A percentile compares a stretch with the other conserved stretches of the same genome.
Evolutionary conservation across 129 eudicot species (phyloP).

Genomic region (Logfia minima): DNA sequence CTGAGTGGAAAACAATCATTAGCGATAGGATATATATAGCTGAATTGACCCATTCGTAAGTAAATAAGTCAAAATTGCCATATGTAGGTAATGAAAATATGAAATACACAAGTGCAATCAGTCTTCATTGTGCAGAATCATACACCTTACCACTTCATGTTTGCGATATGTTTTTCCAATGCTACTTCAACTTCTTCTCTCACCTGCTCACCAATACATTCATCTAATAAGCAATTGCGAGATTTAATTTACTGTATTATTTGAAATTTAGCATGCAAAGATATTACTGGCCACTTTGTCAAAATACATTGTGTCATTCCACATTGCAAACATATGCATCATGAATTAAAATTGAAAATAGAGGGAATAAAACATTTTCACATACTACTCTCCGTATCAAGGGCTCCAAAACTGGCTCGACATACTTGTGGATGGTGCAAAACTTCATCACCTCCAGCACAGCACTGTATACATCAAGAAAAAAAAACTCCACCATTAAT

Average conservation of each 20-base stretch:
- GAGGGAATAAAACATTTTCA: slow-evolving; percentile 1
- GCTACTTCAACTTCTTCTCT: slow-evolving; percentile 90
- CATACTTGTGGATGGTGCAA: slow-evolving; percentile 44
- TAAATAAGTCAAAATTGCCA: not conserved
- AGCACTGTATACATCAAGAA: slow-evolving; percentile 47
- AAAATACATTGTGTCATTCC: not conserved
- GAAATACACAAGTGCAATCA: not conserved
- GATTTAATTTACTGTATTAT: not conserved
- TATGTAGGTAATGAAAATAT: not conserved
- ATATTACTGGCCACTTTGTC: not conserved
- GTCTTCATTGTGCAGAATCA: slow-evolving; percentile 4
- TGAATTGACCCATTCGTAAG: not conserved
- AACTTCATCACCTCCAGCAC: slow-evolving; percentile 69
- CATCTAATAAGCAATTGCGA: slow-evolving; percentile 12
- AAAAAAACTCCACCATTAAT: not conserved
- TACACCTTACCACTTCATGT: slow-evolving; percentile 62
- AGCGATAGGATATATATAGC: not conserved
- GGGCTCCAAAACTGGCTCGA: slow-evolving; percentile 86
- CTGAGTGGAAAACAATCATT: slow-evolving; percentile 26
- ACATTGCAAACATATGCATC: not conserved
- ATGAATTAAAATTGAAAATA: not conserved
- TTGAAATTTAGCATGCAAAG: not conserved
- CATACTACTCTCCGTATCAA: slow-evolving; percentile 88
- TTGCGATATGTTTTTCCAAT: slow-evolving; percentile 52
- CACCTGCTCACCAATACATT: slow-evolving; percentile 49